phyloP scores from a whole-genome alignment of 805 yeast species.

The Kazachstania psychrophila region DNA sequence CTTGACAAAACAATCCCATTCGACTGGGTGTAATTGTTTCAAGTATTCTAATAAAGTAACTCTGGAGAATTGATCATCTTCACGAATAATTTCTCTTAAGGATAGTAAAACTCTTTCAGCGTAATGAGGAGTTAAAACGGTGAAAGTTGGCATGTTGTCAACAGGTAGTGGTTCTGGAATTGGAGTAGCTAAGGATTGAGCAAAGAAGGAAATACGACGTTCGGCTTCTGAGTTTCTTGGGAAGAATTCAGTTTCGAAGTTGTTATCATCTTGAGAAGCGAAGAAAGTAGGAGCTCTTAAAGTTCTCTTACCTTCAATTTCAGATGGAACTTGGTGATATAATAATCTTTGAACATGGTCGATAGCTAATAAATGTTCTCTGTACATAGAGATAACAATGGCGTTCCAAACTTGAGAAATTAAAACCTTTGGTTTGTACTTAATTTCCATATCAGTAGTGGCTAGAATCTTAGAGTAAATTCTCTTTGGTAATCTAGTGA shows the following conservation, averaged over 20 bases:
- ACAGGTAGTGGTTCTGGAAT: slow-evolving; percentile 98
- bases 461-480: slow-evolving; percentile 96
- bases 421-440: slow-evolving; percentile 95
- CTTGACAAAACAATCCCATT: slow-evolving; percentile 95
- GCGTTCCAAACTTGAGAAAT: slow-evolving; percentile 99
- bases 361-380: slow-evolving; percentile 95
- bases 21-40: slow-evolving; percentile 91
- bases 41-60: slow-evolving; percentile 88
- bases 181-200: slow-evolving; percentile 97
- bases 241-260: slow-evolving; percentile 93
- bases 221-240: slow-evolving; percentile 97
- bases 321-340: slow-evolving; percentile 97
- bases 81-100: slow-evolving; percentile 92
- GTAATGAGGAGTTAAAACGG: slow-evolving; percentile 94
- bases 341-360: slow-evolving; percentile 96
- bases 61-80: slow-evolving; percentile 93
- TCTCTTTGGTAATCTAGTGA: slow-evolving; percentile 97
- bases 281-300: slow-evolving; percentile 98
- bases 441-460: slow-evolving; percentile 97
- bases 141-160: slow-evolving; percentile 98
- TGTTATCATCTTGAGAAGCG: slow-evolving; percentile 91
- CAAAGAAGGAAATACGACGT: slow-evolving; percentile 98
- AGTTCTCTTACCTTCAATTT: slow-evolving; percentile 96
- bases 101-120: slow-evolving; percentile 88
- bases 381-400: slow-evolving; percentile 96